A percentile compares a stretch with the other conserved stretches of the same genome.
Evolutionary conservation across 495 filamentous ascomycete species (phyloP).

Genomic region (Neurospora intermedia): DNA sequence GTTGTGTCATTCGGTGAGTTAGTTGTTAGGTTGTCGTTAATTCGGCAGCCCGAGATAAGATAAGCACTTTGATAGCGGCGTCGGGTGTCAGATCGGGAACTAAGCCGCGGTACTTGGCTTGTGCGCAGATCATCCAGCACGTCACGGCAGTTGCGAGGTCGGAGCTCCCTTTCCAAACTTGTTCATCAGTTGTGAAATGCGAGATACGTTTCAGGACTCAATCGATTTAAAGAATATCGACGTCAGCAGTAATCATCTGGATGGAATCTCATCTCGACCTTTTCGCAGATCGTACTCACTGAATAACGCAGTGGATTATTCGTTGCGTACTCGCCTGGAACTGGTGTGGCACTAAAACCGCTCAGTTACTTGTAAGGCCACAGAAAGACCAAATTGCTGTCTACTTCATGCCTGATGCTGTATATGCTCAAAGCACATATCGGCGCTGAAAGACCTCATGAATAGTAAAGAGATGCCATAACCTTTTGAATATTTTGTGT

Average conservation of each 20-base stretch:
- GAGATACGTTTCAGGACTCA: background rate
- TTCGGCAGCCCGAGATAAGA: background rate
- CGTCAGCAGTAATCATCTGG: background rate
- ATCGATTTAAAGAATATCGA: background rate
- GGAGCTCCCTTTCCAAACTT: background rate
- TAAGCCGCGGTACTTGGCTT: background rate
- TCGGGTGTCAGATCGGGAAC: background rate
- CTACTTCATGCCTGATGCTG: background rate
- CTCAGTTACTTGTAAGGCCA: background rate
- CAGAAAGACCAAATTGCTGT: background rate
- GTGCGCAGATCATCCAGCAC: background rate
- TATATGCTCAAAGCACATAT: background rate
- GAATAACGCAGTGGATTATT: background rate
- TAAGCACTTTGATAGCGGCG: background rate
- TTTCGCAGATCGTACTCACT: background rate
- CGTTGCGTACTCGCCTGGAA: background rate
- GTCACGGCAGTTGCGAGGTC: background rate
- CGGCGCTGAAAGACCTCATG: background rate
- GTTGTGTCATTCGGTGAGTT: background rate
- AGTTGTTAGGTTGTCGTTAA: background rate
- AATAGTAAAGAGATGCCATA: background rate
- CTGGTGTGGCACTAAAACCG: background rate
- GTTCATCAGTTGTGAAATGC: background rate
- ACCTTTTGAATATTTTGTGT: background rate
- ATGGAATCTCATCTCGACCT: background rate